Percentiles rank a stretch among this genome's conserved stretches.
Evolutionary conservation across 2,329 filamentous ascomycete genomes (phyloP).

Genomic region (Trichoderma polysporum): DNA sequence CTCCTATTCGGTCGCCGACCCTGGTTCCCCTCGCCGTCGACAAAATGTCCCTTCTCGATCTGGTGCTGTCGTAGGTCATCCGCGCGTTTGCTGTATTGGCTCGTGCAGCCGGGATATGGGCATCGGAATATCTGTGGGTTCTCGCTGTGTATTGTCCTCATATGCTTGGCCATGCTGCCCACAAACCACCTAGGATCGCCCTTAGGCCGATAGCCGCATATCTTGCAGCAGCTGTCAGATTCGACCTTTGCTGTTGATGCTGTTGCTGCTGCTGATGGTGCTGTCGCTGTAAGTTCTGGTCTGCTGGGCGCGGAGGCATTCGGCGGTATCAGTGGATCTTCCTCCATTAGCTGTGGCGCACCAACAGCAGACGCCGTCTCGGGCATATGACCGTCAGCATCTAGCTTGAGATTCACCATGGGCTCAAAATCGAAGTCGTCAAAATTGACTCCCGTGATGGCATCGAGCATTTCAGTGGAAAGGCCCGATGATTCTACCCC

Average conservation of each 20-base stretch:
- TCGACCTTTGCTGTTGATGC: slow-evolving; percentile 38
- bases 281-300: slow-evolving; percentile 3
- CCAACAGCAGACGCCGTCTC: not conserved
- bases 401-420: slow-evolving; percentile 21
- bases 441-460: slow-evolving; percentile 22
- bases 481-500: not conserved
- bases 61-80: slow-evolving; percentile 59
- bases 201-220: slow-evolving; percentile 56
- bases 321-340: not conserved
- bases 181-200: slow-evolving; percentile 59
- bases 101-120: slow-evolving; percentile 53
- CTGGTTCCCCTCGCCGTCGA: slow-evolving; percentile 42
- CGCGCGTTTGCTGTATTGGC: slow-evolving; percentile 55
- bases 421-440: slow-evolving; percentile 26
- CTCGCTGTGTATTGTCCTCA: slow-evolving; percentile 51
- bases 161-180: slow-evolving; percentile 60
- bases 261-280: slow-evolving; percentile 20
- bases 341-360: not conserved
- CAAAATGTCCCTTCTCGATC: slow-evolving; percentile 55
- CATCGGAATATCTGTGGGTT: slow-evolving; percentile 54
- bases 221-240: slow-evolving; percentile 47
- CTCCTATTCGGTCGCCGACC: slow-evolving; percentile 46
- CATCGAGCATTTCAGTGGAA: not conserved
- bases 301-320: slow-evolving; percentile 16
- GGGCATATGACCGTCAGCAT: not conserved